Evolutionary conservation across 2,329 filamentous ascomycete species (phyloP).

Genomic region (Neodidymelliopsis sp.): DNA sequence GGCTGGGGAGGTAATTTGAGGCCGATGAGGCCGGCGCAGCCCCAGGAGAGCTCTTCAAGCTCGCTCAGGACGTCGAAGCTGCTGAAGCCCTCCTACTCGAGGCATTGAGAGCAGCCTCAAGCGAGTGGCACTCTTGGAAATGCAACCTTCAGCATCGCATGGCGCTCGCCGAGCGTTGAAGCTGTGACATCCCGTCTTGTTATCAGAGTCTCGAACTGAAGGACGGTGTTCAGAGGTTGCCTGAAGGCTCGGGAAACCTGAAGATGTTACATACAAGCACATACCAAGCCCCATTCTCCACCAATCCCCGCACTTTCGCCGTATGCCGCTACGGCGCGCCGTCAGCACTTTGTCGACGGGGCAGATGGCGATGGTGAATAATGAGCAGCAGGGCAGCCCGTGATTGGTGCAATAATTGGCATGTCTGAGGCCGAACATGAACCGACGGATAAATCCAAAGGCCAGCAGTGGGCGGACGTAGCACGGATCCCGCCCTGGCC

Average conservation of each 20-base stretch:
- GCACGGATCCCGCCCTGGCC: constrained; percentile 31
- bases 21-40: constrained; percentile 5
- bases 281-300: constrained; percentile 34
- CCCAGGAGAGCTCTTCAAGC: constrained; percentile 13
- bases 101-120: constrained; percentile 4
- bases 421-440: constrained; percentile 19
- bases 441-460: constrained; percentile 42
- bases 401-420: constrained; percentile 45
- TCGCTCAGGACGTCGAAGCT: constrained; percentile 10
- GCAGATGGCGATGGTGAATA: constrained; percentile 22
- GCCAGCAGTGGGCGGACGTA: constrained; percentile 33
- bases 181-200: constrained; percentile 10
- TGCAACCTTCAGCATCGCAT: constrained; percentile 12
- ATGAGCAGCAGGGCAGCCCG: background rate
- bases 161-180: constrained; percentile 18
- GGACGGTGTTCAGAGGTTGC: constrained; percentile 15
- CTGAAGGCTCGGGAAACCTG: constrained; percentile 12
- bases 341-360: constrained; percentile 38
- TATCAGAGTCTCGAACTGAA: constrained; percentile 15
- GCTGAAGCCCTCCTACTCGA: constrained; percentile 4
- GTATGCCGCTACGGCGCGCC: constrained; percentile 20
- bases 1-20: constrained; percentile 1
- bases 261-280: constrained; percentile 11
- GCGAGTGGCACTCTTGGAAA: constrained; percentile 15
- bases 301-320: constrained; percentile 35